Percentiles rank a stretch among this genome's conserved stretches.
Evolutionary conservation across 208 protist genomes (phyloP).

Genomic region (Acanthamoeba lenticulata): DNA sequence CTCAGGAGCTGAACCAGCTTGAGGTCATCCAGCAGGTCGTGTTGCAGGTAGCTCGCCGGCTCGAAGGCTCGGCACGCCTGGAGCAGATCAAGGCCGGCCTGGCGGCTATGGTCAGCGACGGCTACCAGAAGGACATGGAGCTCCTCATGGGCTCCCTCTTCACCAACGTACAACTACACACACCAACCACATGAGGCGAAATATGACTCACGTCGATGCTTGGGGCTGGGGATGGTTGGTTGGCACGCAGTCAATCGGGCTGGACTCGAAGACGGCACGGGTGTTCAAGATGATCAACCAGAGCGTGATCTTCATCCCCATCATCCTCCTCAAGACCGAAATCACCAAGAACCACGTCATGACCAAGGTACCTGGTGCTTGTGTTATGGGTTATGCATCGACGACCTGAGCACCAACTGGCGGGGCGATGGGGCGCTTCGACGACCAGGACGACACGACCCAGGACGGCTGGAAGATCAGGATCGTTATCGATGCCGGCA

Average conservation of each 20-base stretch:
- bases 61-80: background rate
- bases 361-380: background rate
- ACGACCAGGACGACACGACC: background rate
- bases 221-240: too few species aligned
- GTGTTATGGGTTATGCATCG: background rate
- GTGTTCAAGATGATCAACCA: conserved; percentile 32
- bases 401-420: background rate
- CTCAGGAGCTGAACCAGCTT: background rate
- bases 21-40: conserved; percentile 29
- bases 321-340: background rate
- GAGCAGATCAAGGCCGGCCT: background rate
- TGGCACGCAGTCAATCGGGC: background rate
- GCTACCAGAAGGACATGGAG: background rate
- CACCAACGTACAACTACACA: background rate
- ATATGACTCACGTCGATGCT: too few species aligned
- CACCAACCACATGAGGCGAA: too few species aligned
- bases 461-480: background rate
- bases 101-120: background rate
- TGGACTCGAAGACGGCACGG: background rate
- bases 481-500: background rate
- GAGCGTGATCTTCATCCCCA: conserved; percentile 10
- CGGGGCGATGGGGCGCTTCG: background rate
- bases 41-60: background rate
- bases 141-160: background rate
- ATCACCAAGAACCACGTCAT: background rate